Percentiles rank a stretch among this genome's conserved stretches.
phyloP scores from a whole-genome alignment of 345 rosid species.

The Anastatica hierochuntica region DNA sequence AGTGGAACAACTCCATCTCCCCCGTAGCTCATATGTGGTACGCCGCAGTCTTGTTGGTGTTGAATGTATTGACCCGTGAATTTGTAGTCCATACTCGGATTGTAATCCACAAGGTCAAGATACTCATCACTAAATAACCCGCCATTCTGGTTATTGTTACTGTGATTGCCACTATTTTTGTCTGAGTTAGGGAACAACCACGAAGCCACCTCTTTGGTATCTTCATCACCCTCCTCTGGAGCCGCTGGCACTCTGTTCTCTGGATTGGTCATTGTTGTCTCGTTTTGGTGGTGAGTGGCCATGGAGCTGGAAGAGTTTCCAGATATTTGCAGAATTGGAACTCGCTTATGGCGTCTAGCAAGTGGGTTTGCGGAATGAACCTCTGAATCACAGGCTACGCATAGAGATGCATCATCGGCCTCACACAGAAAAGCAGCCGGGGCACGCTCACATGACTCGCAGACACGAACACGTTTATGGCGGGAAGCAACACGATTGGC shows the following conservation, averaged over 20 bases:
- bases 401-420: slow-evolving; percentile 92
- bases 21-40: slow-evolving; percentile 12
- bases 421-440: slow-evolving; percentile 84
- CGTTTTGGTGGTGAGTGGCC: slow-evolving; percentile 16
- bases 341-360: slow-evolving; percentile 86
- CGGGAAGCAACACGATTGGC: slow-evolving; percentile 79
- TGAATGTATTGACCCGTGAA: slow-evolving; percentile 8
- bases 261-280: slow-evolving; percentile 8
- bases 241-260: slow-evolving; percentile 29
- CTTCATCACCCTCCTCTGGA: slow-evolving; percentile 44
- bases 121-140: slow-evolving; percentile 57
- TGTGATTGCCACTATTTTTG: slow-evolving; percentile 27
- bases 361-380: slow-evolving; percentile 90
- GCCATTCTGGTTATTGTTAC: slow-evolving; percentile 16
- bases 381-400: slow-evolving; percentile 63
- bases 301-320: slow-evolving; percentile 21
- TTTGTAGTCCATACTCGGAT: slow-evolving; percentile 23
- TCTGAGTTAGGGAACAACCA: slow-evolving; percentile 49
- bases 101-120: slow-evolving; percentile 60
- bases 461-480: slow-evolving; percentile 82
- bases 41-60: slow-evolving; percentile 12
- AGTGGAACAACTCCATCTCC: slow-evolving; percentile 24
- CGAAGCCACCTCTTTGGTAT: slow-evolving; percentile 78
- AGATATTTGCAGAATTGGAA: slow-evolving; percentile 49
- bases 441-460: slow-evolving; percentile 75